Evolutionary conservation across 2,329 filamentous ascomycete species (phyloP), one percentile per base, ranked within the genome.

Genomic region (Pseudogymnoascus sp.): DNA sequence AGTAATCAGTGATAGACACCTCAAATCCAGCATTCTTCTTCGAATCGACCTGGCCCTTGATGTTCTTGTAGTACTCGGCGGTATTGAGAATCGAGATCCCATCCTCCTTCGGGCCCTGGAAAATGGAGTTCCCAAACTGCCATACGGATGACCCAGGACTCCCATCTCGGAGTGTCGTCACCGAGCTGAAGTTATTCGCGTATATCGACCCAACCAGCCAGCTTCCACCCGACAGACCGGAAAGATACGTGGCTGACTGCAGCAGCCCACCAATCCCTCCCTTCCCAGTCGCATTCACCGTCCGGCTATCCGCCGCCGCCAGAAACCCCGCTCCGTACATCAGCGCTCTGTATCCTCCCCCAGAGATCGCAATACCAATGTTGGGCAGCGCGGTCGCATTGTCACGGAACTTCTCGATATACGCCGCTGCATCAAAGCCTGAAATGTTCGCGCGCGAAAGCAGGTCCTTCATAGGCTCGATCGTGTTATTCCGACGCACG

Each of bases 141-240:
- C 87, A 90, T 1, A 89, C 73, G 11, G 69, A 69, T 4, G 76
- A 75, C 4, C 77, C 78, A 2, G 71, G 65, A 3, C 70, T 70
- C 6, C 81, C 77, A 37, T 79, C 75, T 60, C 84, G 75, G 60
- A 91, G 80, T 65, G 75, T 74, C 56, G 82, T 75, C 3, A 93
- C 82, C 0, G 87, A 85, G 8, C 86, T 89, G 73, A 91, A 96
- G 77, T 96, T 96, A 73, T 88, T 87, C 69, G 86, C 79, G 65
- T 85, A 93, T 8, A 96, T 78, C 62, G 88, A 91, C n/a, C 90
- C 90, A 4, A 96, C 83, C 16, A 96, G 79, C 92, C 92, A 96
- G 61, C 87, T 85, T 62, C 91, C 91, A 31, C 92, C 91, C 6
- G 90, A 93, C 2, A 96, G 79, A 7, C 90, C 91, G 2, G 90